phyloP scores from a whole-genome alignment of 164 flowering plant species.

The Nymphaea colorata region DNA sequence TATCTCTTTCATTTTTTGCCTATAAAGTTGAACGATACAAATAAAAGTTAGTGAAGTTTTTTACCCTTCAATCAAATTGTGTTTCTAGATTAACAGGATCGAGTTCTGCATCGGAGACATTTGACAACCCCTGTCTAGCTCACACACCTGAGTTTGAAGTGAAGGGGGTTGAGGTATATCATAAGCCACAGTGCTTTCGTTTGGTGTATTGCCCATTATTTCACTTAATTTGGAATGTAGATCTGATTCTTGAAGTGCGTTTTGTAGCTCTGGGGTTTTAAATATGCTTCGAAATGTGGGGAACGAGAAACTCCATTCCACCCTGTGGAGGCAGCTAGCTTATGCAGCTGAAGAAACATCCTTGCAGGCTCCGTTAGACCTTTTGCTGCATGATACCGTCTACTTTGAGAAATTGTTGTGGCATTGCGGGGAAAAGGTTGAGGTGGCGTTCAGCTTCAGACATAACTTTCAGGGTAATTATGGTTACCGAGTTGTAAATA shows the following conservation, averaged over 20 bases:
- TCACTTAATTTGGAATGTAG: not conserved
- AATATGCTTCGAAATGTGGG: slow-evolving; percentile 65
- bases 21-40: too few relatives aligned
- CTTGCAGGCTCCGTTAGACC: not conserved
- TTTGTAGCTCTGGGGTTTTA: slow-evolving; percentile 93
- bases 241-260: not conserved
- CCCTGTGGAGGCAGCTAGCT: slow-evolving; percentile 60
- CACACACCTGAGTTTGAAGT: slow-evolving; percentile 64
- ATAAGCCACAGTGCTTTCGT: not conserved
- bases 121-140: slow-evolving; percentile 89
- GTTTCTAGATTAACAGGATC: slow-evolving; percentile 69
- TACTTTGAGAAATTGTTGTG: too few relatives aligned
- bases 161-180: slow-evolving; percentile 87
- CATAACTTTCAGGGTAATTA: too few relatives aligned
- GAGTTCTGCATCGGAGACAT: slow-evolving; percentile 87
- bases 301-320: slow-evolving; percentile 43
- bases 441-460: too few relatives aligned
- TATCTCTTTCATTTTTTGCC: too few relatives aligned
- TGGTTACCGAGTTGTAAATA: too few relatives aligned
- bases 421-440: too few relatives aligned
- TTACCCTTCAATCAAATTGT: not conserved
- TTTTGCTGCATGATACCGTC: too few relatives aligned
- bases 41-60: too few relatives aligned
- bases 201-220: not conserved
- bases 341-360: slow-evolving; percentile 53